These are phyloP conservation scores for Solanum tarapatanum DNA, from an alignment of 257 asterid genomes.

Conservation along the genomic window DNA sequence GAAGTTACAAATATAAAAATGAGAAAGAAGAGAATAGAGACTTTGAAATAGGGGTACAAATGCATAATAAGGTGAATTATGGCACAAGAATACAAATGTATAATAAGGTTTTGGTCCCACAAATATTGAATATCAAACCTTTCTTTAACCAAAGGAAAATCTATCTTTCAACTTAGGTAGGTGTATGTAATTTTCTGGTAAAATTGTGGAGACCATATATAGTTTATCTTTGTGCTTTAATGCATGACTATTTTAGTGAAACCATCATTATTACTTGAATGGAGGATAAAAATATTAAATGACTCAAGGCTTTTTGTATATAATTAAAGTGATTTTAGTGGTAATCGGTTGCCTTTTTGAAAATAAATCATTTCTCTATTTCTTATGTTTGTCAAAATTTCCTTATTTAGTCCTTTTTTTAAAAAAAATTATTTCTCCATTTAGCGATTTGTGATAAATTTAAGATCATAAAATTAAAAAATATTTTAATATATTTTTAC, in stretches of 20 bases:
- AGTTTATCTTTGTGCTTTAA: background rate
- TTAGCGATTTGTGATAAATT: background rate
- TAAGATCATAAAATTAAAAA: too few species aligned
- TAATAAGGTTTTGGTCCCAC: background rate
- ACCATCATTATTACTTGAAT: background rate
- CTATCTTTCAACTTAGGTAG: background rate
- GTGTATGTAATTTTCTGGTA: background rate
- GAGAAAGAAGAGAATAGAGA: background rate
- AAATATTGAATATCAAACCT: background rate
- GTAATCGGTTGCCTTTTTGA: background rate
- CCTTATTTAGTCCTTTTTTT: background rate
- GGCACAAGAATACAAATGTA: background rate
- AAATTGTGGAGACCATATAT: background rate
- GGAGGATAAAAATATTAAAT: background rate
- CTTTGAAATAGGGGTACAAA: background rate
- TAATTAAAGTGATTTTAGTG: background rate
- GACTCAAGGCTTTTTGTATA: background rate
- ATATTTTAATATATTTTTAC: too few species aligned
- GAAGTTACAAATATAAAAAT: background rate
- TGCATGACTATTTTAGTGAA: background rate
- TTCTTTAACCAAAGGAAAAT: background rate
- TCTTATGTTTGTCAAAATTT: background rate
- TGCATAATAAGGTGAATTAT: background rate
- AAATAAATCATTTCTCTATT: background rate
- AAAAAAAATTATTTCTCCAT: background rate